Conservation (phyloP, 2,329 filamentous ascomycete genomes). For the Myotisia sp. region DNA sequence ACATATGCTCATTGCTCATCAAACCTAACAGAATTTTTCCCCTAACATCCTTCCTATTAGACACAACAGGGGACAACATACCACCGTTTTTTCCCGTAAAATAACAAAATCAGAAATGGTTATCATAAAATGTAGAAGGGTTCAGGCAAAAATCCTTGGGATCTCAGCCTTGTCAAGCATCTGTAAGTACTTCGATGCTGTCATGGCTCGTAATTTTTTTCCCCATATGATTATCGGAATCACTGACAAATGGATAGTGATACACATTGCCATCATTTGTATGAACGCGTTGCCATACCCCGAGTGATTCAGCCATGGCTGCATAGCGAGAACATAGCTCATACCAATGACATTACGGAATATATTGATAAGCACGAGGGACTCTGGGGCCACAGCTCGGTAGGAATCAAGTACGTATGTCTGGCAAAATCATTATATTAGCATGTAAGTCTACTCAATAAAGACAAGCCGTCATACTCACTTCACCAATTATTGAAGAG, state of each 20-base stretch:
- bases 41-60: no score
- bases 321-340: slow-evolving; percentile 20
- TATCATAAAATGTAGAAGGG: no score
- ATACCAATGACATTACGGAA: slow-evolving; percentile 27
- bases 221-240: not conserved
- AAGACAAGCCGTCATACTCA: not conserved
- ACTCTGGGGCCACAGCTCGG: slow-evolving; percentile 17
- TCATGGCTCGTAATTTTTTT: not conserved
- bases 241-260: not conserved
- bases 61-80: no score
- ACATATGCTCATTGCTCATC: no score
- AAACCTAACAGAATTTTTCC: no score
- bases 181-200: not conserved
- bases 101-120: no score
- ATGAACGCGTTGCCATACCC: not conserved
- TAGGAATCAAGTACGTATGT: slow-evolving; percentile 19
- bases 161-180: not conserved
- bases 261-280: not conserved
- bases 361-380: slow-evolving; percentile 22
- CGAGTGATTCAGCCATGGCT: slow-evolving; percentile 4
- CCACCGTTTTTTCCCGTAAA: no score
- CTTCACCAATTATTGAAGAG: slow-evolving; percentile 4
- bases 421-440: slow-evolving; percentile 10
- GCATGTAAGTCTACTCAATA: not conserved
- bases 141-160: not conserved